Conservation (phyloP, 345 rosid genomes). For the Ailanthus altissimus region DNA sequence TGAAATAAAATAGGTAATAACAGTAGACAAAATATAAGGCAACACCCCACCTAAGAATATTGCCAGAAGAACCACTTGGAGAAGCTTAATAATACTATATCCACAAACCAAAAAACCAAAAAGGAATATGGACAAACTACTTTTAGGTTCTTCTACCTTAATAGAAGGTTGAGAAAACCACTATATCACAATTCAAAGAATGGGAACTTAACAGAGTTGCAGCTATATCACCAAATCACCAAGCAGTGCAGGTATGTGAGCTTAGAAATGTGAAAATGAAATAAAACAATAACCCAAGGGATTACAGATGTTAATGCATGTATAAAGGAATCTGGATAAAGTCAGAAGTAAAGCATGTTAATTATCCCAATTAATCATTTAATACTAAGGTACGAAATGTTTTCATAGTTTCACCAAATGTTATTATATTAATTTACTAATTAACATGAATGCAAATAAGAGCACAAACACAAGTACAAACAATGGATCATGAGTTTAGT, state of each 20-base stretch:
- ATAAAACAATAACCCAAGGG: background rate
- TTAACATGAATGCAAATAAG: background rate
- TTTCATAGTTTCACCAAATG: background rate
- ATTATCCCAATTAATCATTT: constrained; percentile 3
- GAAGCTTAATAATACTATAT: background rate
- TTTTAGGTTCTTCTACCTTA: background rate
- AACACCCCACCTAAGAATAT: background rate
- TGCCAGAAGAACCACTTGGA: background rate
- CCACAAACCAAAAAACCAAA: background rate
- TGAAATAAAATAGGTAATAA: background rate
- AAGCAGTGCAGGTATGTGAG: background rate
- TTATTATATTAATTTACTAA: background rate
- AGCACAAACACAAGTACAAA: background rate
- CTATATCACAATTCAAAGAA: background rate
- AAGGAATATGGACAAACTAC: background rate
- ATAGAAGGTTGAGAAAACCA: background rate
- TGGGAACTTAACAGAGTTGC: background rate
- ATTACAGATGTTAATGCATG: background rate
- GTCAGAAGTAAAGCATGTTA: background rate
- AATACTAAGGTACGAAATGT: background rate
- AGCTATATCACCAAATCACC: background rate
- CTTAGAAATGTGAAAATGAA: background rate
- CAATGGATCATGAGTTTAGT: background rate
- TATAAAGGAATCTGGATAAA: background rate
- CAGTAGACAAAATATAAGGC: background rate